Percentiles rank a stretch among this genome's conserved stretches.
phyloP scores from a whole-genome alignment of 176 grass and related monocot species.

The Cenchrus purpureus region DNA sequence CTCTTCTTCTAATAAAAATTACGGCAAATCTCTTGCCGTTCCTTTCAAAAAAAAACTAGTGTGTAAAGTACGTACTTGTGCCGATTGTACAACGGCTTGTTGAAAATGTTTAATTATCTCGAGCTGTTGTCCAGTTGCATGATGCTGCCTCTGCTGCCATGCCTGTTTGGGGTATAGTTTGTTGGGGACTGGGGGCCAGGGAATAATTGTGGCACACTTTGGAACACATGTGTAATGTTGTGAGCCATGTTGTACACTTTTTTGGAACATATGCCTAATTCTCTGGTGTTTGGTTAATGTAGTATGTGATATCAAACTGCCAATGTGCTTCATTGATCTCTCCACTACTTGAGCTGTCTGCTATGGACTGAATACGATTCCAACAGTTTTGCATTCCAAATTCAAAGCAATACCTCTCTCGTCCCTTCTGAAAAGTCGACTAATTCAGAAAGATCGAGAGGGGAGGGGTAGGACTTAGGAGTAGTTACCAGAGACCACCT shows the following conservation, averaged over 20 bases:
- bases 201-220: background rate
- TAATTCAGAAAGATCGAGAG: no score
- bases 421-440: no score
- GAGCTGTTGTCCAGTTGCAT: background rate
- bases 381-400: no score
- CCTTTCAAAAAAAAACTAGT: background rate
- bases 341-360: no score
- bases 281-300: background rate
- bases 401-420: no score
- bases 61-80: conserved; percentile 4
- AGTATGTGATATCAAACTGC: background rate
- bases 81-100: conserved; percentile 2
- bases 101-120: background rate
- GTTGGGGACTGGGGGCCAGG: background rate
- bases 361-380: background rate
- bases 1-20: no score
- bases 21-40: no score
- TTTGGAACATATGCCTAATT: background rate
- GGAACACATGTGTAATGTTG: background rate
- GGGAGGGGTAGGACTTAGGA: no score
- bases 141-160: background rate
- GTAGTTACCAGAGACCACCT: no score
- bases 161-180: background rate
- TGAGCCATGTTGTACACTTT: background rate
- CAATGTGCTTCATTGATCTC: background rate